Base-by-base conservation (phyloP, 352 stramenopile species). In the Globisporangium parvum region DNA sequence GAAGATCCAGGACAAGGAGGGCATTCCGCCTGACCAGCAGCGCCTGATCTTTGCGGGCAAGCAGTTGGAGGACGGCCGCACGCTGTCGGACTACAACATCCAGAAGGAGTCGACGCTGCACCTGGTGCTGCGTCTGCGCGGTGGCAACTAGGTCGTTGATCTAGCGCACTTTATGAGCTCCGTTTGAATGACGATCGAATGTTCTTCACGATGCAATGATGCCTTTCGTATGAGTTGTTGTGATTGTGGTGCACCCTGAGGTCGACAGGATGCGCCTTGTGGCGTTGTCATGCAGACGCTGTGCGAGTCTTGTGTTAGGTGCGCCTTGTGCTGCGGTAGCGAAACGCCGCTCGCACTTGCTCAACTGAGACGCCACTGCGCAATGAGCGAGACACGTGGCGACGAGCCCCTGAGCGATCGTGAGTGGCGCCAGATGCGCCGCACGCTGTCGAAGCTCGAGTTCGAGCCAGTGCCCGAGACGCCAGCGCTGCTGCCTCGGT, bases 91-190 rank as follows among this genome's bases (percentile, higher is more conserved):
- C 78, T 97, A 97, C 86, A 97, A 97, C 81, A 97, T 97, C 75
- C 88, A 97, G 81, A 96, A 98, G 77, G 96, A 99, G 83, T 92
- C 88, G 41, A 99, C 96, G 14, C 79, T 99, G 6, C 95, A 99
- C 79, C 80, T 99, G 55, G 97, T 99, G 60, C 79, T 99, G 20
- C 87, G 96, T 69, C 82, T 99, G 50, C 85, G 92, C 63, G 93
- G 93, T 82, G 86, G 88, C n/a, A n/a, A n/a, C n/a, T n/a, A n/a
- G n/a, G n/a, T n/a, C n/a, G n/a, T n/a, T n/a, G n/a, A n/a, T n/a
- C n/a, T n/a, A n/a, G n/a, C n/a, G n/a, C n/a, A n/a, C n/a, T n/a
- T n/a, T n/a, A n/a, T n/a, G n/a, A n/a, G n/a, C n/a, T n/a, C n/a
- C n/a, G n/a, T n/a, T n/a, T n/a, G n/a, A n/a, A n/a, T n/a, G n/a